Conservation (phyloP, 139 green algal species). For the Choricystis sp. region DNA sequence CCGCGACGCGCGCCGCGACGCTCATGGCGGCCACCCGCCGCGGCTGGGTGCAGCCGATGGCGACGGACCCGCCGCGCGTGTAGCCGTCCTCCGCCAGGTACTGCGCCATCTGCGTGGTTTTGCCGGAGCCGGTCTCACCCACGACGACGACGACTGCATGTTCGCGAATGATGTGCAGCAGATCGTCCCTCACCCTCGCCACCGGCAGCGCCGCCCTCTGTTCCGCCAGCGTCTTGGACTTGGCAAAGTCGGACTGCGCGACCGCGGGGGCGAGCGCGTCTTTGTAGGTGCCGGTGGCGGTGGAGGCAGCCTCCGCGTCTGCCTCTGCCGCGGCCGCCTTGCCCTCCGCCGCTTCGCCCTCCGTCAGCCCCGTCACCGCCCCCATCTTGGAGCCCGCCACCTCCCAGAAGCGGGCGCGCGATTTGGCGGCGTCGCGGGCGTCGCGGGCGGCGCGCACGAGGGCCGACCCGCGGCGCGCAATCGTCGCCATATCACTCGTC, state of each 20-base stretch:
- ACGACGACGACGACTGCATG: slow-evolving; percentile 84
- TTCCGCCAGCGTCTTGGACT: slow-evolving; percentile 72
- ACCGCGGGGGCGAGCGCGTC: slow-evolving; percentile 5
- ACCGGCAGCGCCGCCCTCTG: slow-evolving; percentile 82
- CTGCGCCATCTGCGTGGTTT: slow-evolving; percentile 94
- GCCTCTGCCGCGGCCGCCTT: slow-evolving; percentile 26
- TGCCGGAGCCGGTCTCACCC: slow-evolving; percentile 91
- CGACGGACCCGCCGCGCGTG: slow-evolving; percentile 57
- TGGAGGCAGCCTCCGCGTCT: slow-evolving; percentile 14
- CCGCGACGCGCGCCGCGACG: slow-evolving; percentile 86
- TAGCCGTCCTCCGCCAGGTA: slow-evolving; percentile 92
- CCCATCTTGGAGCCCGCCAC: slow-evolving; percentile 90
- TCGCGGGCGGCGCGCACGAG: slow-evolving; percentile 55
- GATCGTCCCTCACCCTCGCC: slow-evolving; percentile 65
- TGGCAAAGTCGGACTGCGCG: slow-evolving; percentile 69
- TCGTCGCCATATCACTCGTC: slow-evolving; percentile 92
- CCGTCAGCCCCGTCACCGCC: slow-evolving; percentile 72
- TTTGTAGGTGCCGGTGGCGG: neutral
- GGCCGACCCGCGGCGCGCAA: slow-evolving; percentile 53
- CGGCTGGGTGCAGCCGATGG: slow-evolving; percentile 83
- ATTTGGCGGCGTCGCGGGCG: slow-evolving; percentile 84
- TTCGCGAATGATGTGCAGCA: slow-evolving; percentile 43
- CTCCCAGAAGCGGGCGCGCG: slow-evolving; percentile 87
- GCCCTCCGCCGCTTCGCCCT: slow-evolving; percentile 53
- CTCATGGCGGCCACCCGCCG: slow-evolving; percentile 90